These are phyloP conservation scores for Coemansia umbellata DNA, from an alignment of 192 early-diverging fungal species.

Conservation along the genomic window DNA sequence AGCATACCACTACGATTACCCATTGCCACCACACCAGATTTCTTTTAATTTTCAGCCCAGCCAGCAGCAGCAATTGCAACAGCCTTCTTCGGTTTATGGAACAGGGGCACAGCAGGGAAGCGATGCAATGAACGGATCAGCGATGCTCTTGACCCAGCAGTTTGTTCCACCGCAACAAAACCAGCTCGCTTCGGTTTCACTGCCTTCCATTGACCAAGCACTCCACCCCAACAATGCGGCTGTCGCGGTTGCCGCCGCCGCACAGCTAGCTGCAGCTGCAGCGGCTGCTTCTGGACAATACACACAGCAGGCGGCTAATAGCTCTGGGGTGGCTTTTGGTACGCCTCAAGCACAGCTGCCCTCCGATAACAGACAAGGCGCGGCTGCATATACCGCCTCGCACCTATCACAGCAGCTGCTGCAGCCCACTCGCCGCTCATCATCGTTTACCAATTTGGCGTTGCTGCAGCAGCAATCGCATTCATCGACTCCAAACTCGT, in stretches of 20 bases:
- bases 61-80: constrained; percentile 13
- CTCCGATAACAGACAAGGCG: constrained; percentile 5
- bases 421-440: constrained; percentile 19
- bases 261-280: constrained; percentile 20
- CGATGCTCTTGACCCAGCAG: constrained; percentile 43
- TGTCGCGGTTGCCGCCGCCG: constrained; percentile 11
- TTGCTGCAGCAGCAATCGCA: constrained; percentile 21
- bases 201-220: constrained; percentile 31
- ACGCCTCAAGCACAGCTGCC: constrained; percentile 19
- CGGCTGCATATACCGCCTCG: background rate
- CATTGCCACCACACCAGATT: constrained; percentile 23
- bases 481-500: constrained; percentile 1
- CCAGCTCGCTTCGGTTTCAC: constrained; percentile 7
- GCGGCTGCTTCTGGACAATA: constrained; percentile 32
- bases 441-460: constrained; percentile 33
- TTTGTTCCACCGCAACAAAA: constrained; percentile 22
- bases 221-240: constrained; percentile 41
- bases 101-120: constrained; percentile 15
- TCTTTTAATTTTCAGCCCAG: constrained; percentile 24
- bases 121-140: constrained; percentile 1
- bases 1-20: constrained; percentile 44
- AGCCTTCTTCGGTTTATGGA: constrained; percentile 13
- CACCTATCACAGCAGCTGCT: constrained; percentile 6
- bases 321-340: constrained; percentile 7
- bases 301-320: constrained; percentile 9